Evolutionary conservation across 352 stramenopile species (phyloP), one percentile per base, ranked within the genome.

Genomic region (Pythium volutum): DNA sequence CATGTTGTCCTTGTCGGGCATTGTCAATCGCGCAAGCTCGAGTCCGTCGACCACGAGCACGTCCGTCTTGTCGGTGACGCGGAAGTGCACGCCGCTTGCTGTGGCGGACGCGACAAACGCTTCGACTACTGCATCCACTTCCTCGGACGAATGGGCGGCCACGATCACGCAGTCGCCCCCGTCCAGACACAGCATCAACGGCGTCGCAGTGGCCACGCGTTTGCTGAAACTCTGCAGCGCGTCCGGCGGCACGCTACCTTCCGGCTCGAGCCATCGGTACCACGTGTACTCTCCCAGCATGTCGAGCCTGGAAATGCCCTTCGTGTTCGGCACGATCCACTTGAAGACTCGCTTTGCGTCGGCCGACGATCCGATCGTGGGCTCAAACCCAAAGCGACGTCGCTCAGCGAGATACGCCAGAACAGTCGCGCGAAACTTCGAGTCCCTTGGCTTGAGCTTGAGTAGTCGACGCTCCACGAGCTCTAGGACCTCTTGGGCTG

Each of bases 401-500:
- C 45, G 45, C 25, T 51, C 45, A 12, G 23, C 23, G 12, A 51
- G 9, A 16, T 51, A 51, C 0, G 23, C 15, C 3, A 11, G 15
- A 15, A 51, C 45, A 7, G 45, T 36, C 45, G 34, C 14, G 11
- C 45, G 26, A 25, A 51, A 51, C 23, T 22, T 6, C 22, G 8
- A 12, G 8, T 50, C 22, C 4, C 45, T 22, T 11, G 45, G 45
- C 25, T 51, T 51, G 45, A 36, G 29, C 31, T 55, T 55, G 27
- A 55, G 48, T 29, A 55, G 48, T 15, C 48, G 48, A 12, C 48
- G 48, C 27, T 55, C 48, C 48, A 55, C 27, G 29, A 42, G 48
- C 18, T 55, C 48, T 1, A 55, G 27, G 1, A 55, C 8, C 15
- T 55, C 48, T 5, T 55, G 27, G 18, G 48, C 48, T n/a, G 41